Base-by-base conservation (phyloP, 2,329 filamentous ascomycete genomes). In the Colletotrichum paranaense region DNA sequence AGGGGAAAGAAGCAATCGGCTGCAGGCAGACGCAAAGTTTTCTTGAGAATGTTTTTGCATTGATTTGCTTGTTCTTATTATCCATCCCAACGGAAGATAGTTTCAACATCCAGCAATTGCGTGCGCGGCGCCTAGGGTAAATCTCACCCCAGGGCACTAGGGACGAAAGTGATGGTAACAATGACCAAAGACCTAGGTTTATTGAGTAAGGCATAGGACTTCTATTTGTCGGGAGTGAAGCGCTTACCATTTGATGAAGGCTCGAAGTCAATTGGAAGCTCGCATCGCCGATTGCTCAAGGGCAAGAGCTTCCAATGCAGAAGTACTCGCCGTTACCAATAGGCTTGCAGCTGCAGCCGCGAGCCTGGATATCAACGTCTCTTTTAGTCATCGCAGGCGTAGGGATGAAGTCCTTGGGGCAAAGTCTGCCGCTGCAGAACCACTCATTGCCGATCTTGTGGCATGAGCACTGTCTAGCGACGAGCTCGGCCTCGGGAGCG, bases 401-500 rank as follows among this genome's bases (percentile, higher is more conserved):
- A 19, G 19, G 22, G 1, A 49, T 11, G 8, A 56, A 64, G n/a
- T 60, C 68, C 24, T 66, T 55, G 9, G 58, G 62, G 46, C 68
- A 71, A 2, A 42, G 32, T 14, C 55, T 67, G 28, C 68, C 68
- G 35, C 22, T 32, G 28, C 69, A 72, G 30, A 52, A 12, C 64
- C 58, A 68, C 6, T 62, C 57, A 9, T 42, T 14, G 38, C 35
- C 58, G 30, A 57, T 4, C 28, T 63, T 72, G 4, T 28, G 26
- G 52, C 69, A 72, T 1, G 52, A 52, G 53, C 69, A 72, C 28
- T 63, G 64, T 52, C 68, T 62, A 5, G 64, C 64, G 8, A 38
- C 64, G n/a, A 72, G 57, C 38, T 63, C 65, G 5, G 28, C 49
- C 9, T n/a, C 3, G 19, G 65, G 52, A 8, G 38, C 52, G 19